A percentile compares a stretch with the other conserved stretches of the same genome.
Evolutionary conservation across 2,329 filamentous ascomycete genomes (phyloP).

Genomic region (Rhinocladiella similis): DNA sequence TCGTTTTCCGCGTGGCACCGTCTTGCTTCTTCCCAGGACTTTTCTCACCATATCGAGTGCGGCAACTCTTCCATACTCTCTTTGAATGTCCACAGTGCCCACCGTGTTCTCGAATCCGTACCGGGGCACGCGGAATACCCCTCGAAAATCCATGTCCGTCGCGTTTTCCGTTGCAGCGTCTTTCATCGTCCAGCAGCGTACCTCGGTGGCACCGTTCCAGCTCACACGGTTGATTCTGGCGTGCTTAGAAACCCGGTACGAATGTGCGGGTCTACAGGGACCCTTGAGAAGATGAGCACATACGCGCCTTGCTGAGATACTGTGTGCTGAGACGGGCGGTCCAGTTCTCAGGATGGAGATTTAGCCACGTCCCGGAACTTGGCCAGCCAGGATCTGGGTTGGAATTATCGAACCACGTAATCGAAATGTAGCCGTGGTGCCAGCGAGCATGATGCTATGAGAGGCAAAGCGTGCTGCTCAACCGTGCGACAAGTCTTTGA

Average conservation of each 20-base stretch:
- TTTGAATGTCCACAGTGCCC: not conserved
- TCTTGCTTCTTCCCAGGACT: not conserved
- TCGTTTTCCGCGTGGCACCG: not conserved
- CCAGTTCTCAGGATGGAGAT: conserved; percentile 40
- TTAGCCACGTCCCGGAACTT: conserved; percentile 45
- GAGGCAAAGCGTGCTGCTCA: conserved; percentile 50
- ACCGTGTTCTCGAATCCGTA: conserved; percentile 9
- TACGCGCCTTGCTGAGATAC: conserved; percentile 40
- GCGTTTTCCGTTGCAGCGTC: not conserved
- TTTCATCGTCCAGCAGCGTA: conserved; percentile 18
- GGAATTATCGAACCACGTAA: conserved; percentile 42
- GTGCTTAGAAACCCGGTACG: conserved; percentile 55
- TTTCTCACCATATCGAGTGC: conserved; percentile 3
- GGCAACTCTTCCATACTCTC: conserved; percentile 18
- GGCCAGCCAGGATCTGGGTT: conserved; percentile 27
- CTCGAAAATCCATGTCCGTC: not conserved
- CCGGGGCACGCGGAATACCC: conserved; percentile 6
- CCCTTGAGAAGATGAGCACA: conserved; percentile 42
- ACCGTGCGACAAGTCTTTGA: conserved; percentile 42
- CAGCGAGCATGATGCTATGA: conserved; percentile 56
- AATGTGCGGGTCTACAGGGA: conserved; percentile 48
- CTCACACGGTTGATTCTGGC: conserved; percentile 40
- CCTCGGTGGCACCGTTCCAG: conserved; percentile 49
- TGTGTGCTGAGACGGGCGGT: conserved; percentile 44
- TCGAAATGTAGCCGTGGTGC: conserved; percentile 28